These are phyloP conservation scores for Pestalotiopsis sp. DNA, from an alignment of 2,329 filamentous ascomycete species.

Conservation along the genomic window DNA sequence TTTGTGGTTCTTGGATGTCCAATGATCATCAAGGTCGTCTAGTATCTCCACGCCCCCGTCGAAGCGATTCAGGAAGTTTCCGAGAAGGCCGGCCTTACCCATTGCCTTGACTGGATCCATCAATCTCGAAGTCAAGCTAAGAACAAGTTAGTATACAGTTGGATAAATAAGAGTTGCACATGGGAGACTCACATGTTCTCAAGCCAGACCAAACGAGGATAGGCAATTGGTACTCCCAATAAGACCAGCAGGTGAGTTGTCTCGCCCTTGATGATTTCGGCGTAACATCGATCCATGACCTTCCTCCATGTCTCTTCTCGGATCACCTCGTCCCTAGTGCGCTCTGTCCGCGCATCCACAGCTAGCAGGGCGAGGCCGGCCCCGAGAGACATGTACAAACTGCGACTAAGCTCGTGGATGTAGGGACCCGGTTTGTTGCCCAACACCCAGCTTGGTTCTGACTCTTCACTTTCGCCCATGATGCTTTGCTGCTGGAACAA, in stretches of 20 bases:
- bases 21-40: conserved; percentile 93
- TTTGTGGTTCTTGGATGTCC: conserved; percentile 96
- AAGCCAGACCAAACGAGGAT: conserved; percentile 75
- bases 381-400: conserved; percentile 83
- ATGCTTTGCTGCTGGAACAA: conserved; percentile 96
- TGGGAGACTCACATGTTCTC: conserved; percentile 64
- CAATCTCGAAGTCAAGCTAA: conserved; percentile 76
- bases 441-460: conserved; percentile 91
- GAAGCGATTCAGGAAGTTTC: conserved; percentile 82
- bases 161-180: not conserved
- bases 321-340: conserved; percentile 81
- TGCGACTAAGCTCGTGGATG: conserved; percentile 84
- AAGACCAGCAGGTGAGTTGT: conserved; percentile 90
- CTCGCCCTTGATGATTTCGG: conserved; percentile 80
- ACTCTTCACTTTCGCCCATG: conserved; percentile 74
- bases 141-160: conserved; percentile 32
- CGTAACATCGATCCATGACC: conserved; percentile 83
- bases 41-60: conserved; percentile 91
- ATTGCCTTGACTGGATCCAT: conserved; percentile 91
- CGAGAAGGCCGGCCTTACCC: conserved; percentile 79
- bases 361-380: conserved; percentile 80
- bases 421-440: conserved; percentile 83
- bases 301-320: conserved; percentile 81
- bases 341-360: conserved; percentile 88
- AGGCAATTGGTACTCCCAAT: conserved; percentile 81